phyloP scores from a whole-genome alignment of 2,329 filamentous ascomycete species.

The Epichloe festucae region DNA sequence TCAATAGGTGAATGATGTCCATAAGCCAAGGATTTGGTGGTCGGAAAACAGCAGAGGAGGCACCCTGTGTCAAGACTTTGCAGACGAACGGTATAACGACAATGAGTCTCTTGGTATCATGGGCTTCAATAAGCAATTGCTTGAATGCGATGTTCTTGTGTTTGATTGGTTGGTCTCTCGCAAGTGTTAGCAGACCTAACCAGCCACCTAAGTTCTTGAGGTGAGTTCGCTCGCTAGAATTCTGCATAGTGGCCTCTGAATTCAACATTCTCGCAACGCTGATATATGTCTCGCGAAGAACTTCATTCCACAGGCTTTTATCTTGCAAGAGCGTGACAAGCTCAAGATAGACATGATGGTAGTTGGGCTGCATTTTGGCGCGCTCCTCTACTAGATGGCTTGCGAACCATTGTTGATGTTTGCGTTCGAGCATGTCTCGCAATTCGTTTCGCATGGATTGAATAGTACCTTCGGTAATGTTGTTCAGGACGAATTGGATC shows the following conservation, averaged over 20 bases:
- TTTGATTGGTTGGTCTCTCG: conserved; percentile 87
- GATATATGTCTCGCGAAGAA: conserved; percentile 85
- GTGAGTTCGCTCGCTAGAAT: conserved; percentile 70
- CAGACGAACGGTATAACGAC: conserved; percentile 96
- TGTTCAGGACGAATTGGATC: conserved; percentile 92
- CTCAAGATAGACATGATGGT: conserved; percentile 84
- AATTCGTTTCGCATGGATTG: conserved; percentile 75
- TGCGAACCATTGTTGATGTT: conserved; percentile 93
- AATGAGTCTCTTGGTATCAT: conserved; percentile 80
- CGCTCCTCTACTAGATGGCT: conserved; percentile 89
- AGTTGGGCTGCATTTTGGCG: conserved; percentile 94
- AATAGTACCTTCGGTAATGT: conserved; percentile 82
- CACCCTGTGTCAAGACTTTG: conserved; percentile 81
- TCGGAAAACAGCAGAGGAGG: conserved; percentile 74
- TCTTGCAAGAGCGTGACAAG: conserved; percentile 74
- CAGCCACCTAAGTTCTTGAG: conserved; percentile 89
- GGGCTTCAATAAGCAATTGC: conserved; percentile 83
- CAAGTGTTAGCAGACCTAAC: conserved; percentile 86
- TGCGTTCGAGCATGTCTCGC: conserved; percentile 61
- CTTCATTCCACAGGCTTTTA: conserved; percentile 68
- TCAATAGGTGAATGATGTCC: conserved; percentile 83
- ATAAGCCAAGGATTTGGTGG: conserved; percentile 96
- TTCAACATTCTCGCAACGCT: conserved; percentile 81
- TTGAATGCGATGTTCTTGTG: conserved; percentile 97
- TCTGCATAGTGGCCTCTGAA: conserved; percentile 74